Conservation (phyloP, 2,329 filamentous ascomycete species). For the Cadophora sp. region DNA sequence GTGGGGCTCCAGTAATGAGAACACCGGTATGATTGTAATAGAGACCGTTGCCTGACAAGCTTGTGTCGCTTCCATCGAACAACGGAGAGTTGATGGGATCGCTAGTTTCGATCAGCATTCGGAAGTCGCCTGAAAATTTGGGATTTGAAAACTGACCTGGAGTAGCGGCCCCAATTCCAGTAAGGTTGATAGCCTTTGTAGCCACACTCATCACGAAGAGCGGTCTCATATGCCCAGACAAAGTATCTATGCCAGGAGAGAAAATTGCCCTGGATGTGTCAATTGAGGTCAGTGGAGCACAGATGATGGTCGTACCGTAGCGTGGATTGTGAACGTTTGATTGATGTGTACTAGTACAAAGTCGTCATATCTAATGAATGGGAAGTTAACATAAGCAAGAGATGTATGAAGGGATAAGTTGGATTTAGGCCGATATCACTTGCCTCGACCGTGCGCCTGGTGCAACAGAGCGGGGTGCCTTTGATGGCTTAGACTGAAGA, state of each 20-base stretch:
- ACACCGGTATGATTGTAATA: slow-evolving; percentile 37
- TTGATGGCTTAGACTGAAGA: slow-evolving; percentile 42
- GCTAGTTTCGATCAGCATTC: slow-evolving; percentile 51
- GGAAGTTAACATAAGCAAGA: neutral
- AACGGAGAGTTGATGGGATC: slow-evolving; percentile 56
- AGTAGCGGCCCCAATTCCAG: slow-evolving; percentile 48
- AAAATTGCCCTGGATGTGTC: slow-evolving; percentile 40
- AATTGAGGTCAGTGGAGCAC: neutral
- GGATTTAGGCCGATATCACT: neutral
- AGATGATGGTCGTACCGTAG: slow-evolving; percentile 36
- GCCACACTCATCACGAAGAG: slow-evolving; percentile 50
- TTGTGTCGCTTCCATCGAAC: slow-evolving; percentile 60
- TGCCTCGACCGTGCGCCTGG: slow-evolving; percentile 43
- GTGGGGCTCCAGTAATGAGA: slow-evolving; percentile 27
- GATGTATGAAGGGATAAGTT: too few species aligned
- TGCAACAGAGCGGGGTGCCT: slow-evolving; percentile 39
- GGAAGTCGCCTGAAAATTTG: slow-evolving; percentile 46
- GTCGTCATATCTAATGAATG: slow-evolving; percentile 46
- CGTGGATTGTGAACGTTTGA: slow-evolving; percentile 37
- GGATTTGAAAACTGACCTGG: slow-evolving; percentile 38
- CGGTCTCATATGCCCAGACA: slow-evolving; percentile 50
- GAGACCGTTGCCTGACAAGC: slow-evolving; percentile 55
- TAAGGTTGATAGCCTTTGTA: slow-evolving; percentile 50
- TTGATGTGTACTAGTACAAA: slow-evolving; percentile 47
- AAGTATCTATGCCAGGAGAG: slow-evolving; percentile 53